Evolutionary conservation across 805 yeast species (phyloP).

Genomic region (Lachancea dasiensis): DNA sequence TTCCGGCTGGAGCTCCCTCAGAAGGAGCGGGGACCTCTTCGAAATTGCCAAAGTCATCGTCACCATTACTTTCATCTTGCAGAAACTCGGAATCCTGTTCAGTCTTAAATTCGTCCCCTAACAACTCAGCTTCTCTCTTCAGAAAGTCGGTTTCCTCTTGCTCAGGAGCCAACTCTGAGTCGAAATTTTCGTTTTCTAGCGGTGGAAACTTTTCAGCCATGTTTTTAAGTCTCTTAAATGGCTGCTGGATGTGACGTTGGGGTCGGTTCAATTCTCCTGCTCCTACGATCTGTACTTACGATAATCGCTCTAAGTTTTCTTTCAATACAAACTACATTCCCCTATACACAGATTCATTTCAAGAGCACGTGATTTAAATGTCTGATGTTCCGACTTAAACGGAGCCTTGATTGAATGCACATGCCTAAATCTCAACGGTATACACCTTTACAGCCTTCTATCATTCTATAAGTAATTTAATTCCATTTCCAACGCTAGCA

Average conservation of each 20-base stretch:
- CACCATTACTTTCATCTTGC: constrained; percentile 34
- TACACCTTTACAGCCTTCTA: too few relatives aligned
- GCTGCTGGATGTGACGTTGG: neutral
- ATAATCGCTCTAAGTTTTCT: too few relatives aligned
- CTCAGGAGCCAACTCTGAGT: constrained; percentile 27
- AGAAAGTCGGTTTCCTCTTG: constrained; percentile 51
- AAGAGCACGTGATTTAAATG: neutral
- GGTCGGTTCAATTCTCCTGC: too few relatives aligned
- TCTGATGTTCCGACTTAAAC: too few relatives aligned
- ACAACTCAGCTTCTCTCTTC: constrained; percentile 58
- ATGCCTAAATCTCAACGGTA: too few relatives aligned
- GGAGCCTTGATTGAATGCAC: too few relatives aligned
- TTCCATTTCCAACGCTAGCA: constrained; percentile 27
- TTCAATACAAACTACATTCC: neutral
- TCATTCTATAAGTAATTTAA: constrained; percentile 23
- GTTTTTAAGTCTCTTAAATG: neutral
- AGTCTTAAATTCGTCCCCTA: constrained; percentile 68
- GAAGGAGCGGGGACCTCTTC: constrained; percentile 33
- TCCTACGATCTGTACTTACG: too few relatives aligned
- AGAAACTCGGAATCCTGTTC: constrained; percentile 50
- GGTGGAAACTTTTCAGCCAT: constrained; percentile 81
- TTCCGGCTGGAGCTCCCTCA: constrained; percentile 9
- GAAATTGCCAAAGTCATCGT: constrained; percentile 49
- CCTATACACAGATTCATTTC: neutral
- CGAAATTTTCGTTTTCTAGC: constrained; percentile 41